Percentiles rank a stretch among this genome's conserved stretches.
These are phyloP conservation scores for Aspergillus proliferans DNA, from an alignment of 2,329 filamentous ascomycete species.

Conservation along the genomic window DNA sequence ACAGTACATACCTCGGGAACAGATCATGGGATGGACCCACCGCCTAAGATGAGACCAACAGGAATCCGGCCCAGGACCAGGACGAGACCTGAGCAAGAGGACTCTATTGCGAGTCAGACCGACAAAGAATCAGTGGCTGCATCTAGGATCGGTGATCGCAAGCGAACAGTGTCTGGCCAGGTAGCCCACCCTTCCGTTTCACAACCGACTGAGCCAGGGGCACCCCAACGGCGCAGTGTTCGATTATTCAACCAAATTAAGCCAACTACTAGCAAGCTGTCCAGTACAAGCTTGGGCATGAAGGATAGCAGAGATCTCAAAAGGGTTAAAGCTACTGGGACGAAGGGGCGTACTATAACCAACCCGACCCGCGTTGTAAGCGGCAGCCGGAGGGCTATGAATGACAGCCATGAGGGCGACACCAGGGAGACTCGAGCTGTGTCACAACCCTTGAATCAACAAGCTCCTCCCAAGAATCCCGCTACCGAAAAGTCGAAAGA, in stretches of 20 bases:
- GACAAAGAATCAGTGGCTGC: constrained; percentile 27
- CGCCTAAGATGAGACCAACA: constrained; percentile 59
- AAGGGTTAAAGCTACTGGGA: constrained; percentile 71
- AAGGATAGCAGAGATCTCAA: constrained; percentile 68
- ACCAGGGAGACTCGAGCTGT: constrained; percentile 51
- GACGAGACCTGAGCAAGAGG: constrained; percentile 34
- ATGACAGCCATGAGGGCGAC: constrained; percentile 58
- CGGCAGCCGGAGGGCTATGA: constrained; percentile 70
- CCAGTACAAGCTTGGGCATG: constrained; percentile 53
- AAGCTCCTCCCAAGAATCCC: constrained; percentile 25
- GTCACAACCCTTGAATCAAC: constrained; percentile 25
- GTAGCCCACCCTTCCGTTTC: constrained; percentile 46
- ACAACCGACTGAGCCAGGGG: constrained; percentile 58
- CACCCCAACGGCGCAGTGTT: constrained; percentile 63
- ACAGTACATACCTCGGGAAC: constrained; percentile 50
- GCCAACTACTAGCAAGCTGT: constrained; percentile 58
- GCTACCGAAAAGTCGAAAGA: constrained; percentile 55
- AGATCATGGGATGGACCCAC: constrained; percentile 48
- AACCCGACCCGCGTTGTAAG: constrained; percentile 82
- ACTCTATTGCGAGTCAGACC: constrained; percentile 26
- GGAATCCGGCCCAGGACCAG: constrained; percentile 38
- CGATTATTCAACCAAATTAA: constrained; percentile 66
- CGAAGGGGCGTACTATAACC: constrained; percentile 60
- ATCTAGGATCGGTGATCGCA: constrained; percentile 56
- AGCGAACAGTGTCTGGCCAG: constrained; percentile 88